Evolutionary conservation across 192 early-diverging fungal species (phyloP), one percentile per base, ranked within the genome.

Genomic region (Backusella psychrophila): DNA sequence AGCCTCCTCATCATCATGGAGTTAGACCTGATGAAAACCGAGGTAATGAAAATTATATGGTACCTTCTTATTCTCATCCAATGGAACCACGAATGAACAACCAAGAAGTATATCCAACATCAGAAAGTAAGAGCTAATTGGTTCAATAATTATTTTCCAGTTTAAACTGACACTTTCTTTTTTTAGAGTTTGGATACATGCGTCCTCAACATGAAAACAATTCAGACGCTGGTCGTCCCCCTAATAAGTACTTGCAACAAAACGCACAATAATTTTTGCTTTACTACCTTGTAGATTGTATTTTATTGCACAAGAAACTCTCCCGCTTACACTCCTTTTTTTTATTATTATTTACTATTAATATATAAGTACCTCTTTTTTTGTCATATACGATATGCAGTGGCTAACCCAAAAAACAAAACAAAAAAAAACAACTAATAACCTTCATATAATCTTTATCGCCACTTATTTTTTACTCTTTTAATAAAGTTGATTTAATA

Each of bases 181-280:
- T 63, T 29, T 63, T 29, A 63, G 56, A 63, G 56, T 63, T 63
- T 63, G 56, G 56, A 26, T 63, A 63, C 56, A 63, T 63, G 56
- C 56, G 56, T 63, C 56, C 56, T 63, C 56, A 63, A 29, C 21
- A 63, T 63, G 23, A 63, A 63, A 63, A 63, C 23, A 63, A 63
- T 63, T 63, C 56, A 63, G 56, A 63, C 56, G 56, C 56, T 63
- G 56, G 56, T 63, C 56, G 56, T 63, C 56, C 23, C 9, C 56
- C 56, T 63, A 63, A 63, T 29, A 63, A 63, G 56, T 63, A 63
- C 26, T 63, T 63, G 23, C 56, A 63, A 63, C 56, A 63, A 63
- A 63, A 63, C 12, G 21, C 56, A 26, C 26, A 63, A 14, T 63
- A 63, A 29, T 29, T 29, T 63, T 63, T 63, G 21, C 11, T 29